phyloP scores from a whole-genome alignment of 257 asterid genomes.

The Nicotiana otophora region DNA sequence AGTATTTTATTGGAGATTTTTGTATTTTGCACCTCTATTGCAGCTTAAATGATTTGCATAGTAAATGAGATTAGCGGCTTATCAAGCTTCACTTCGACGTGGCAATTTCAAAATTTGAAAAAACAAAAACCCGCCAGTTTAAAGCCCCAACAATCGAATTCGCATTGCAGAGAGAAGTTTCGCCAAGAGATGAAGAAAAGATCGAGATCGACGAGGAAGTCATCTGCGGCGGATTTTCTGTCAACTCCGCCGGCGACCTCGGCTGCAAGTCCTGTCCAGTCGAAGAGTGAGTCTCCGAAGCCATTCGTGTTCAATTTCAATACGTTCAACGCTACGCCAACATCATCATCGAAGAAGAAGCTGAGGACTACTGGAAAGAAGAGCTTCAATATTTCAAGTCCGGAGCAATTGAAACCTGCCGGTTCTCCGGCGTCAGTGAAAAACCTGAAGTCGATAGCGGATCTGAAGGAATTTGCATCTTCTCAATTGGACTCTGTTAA shows the following conservation, averaged over 20 bases:
- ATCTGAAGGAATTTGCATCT: slow-evolving; percentile 60
- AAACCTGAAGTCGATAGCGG: slow-evolving; percentile 48
- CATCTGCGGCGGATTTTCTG: slow-evolving; percentile 28
- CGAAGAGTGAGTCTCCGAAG: slow-evolving; percentile 45
- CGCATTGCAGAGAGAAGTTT: not conserved
- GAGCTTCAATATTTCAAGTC: too few species aligned
- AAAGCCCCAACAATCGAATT: not conserved
- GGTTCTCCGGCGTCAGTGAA: slow-evolving; percentile 31
- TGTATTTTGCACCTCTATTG: too few species aligned
- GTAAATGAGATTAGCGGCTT: not conserved
- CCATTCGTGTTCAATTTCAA: slow-evolving; percentile 45
- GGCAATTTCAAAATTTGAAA: not conserved
- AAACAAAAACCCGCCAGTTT: not conserved
- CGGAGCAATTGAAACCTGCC: too few species aligned
- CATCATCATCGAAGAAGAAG: slow-evolving; percentile 35
- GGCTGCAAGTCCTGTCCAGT: slow-evolving; percentile 29
- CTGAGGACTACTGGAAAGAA: slow-evolving; percentile 24
- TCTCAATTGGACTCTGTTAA: slow-evolving; percentile 14
- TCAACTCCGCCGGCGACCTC: slow-evolving; percentile 28
- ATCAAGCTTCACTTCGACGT: not conserved
- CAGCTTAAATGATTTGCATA: not conserved
- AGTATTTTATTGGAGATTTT: too few species aligned
- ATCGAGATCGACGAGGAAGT: slow-evolving; percentile 33
- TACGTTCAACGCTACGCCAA: slow-evolving; percentile 20
- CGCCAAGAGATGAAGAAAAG: slow-evolving; percentile 37